Evolutionary conservation across 768 basidiomycete species (phyloP).

Genomic region (Leucocoprinus sp.): DNA sequence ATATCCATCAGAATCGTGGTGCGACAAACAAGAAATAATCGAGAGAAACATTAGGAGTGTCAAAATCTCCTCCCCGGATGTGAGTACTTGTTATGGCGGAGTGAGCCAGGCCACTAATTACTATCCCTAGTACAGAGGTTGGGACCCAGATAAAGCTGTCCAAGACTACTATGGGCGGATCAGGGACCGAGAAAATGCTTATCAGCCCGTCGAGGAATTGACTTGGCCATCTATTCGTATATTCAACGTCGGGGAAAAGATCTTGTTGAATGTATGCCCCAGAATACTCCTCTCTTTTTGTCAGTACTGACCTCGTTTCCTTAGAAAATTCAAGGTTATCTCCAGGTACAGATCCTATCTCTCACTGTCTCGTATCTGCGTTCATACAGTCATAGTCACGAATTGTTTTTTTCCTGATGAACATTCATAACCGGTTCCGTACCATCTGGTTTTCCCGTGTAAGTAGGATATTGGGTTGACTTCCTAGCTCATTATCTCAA

Average conservation of each 20-base stretch:
- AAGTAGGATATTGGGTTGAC: conserved; percentile 20
- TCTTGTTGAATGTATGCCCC: conserved; percentile 77
- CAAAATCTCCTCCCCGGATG: conserved; percentile 98
- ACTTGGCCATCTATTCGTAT: conserved; percentile 94
- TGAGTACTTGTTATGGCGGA: conserved; percentile 29
- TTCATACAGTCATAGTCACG: conserved; percentile 49
- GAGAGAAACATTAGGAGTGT: conserved; percentile 92
- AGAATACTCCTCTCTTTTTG: neutral
- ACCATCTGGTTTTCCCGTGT: conserved; percentile 97
- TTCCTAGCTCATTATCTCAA: neutral
- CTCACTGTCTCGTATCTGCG: neutral
- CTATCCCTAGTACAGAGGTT: conserved; percentile 67
- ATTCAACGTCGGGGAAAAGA: conserved; percentile 93
- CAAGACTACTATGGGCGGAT: conserved; percentile 91
- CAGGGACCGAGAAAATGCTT: conserved; percentile 74
- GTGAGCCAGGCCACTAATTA: conserved; percentile 5
- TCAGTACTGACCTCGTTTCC: neutral
- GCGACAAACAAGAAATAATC: conserved; percentile 89
- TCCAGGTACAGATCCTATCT: conserved; percentile 45
- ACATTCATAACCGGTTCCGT: conserved; percentile 89
- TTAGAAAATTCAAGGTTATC: conserved; percentile 80
- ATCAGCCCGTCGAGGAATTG: conserved; percentile 86
- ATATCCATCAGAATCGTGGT: conserved; percentile 63
- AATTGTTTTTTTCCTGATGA: conserved; percentile 99
- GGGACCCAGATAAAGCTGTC: conserved; percentile 89